Percentiles rank a stretch among this genome's conserved stretches.
phyloP scores from a whole-genome alignment of 1,139 yeast species.

The Yamadazyma songkhlaensis region DNA sequence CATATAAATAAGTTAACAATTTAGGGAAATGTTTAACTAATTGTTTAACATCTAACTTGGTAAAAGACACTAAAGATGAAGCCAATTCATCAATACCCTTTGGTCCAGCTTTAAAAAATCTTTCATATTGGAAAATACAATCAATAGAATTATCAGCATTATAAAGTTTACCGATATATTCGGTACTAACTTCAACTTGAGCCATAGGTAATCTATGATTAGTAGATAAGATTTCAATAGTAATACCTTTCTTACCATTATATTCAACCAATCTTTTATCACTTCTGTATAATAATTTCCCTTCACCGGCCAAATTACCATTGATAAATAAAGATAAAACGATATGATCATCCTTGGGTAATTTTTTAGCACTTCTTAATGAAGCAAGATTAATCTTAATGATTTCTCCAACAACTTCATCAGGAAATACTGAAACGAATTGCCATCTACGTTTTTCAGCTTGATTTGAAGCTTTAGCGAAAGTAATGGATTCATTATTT shows the following conservation, averaged over 20 bases:
- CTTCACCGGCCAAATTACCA: constrained; percentile 61
- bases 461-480: constrained; percentile 71
- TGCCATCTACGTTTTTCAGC: constrained; percentile 57
- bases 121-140: constrained; percentile 55
- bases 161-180: constrained; percentile 68
- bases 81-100: constrained; percentile 47
- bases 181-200: constrained; percentile 55
- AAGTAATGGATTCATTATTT: constrained; percentile 46
- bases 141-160: constrained; percentile 62
- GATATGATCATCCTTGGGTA: constrained; percentile 52
- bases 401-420: constrained; percentile 71
- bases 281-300: constrained; percentile 40
- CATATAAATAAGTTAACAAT: constrained; percentile 41
- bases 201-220: constrained; percentile 42
- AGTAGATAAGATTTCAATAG: constrained; percentile 34
- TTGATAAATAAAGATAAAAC: constrained; percentile 60
- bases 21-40: constrained; percentile 56
- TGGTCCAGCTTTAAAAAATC: constrained; percentile 39
- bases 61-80: constrained; percentile 36
- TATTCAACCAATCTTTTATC: constrained; percentile 42
- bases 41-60: constrained; percentile 44
- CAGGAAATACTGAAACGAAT: constrained; percentile 73
- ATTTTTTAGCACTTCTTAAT: constrained; percentile 27
- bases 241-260: constrained; percentile 34
- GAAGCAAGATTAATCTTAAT: constrained; percentile 62